Evolutionary conservation across 257 asterid species (phyloP).

Genomic region (Plantago major): DNA sequence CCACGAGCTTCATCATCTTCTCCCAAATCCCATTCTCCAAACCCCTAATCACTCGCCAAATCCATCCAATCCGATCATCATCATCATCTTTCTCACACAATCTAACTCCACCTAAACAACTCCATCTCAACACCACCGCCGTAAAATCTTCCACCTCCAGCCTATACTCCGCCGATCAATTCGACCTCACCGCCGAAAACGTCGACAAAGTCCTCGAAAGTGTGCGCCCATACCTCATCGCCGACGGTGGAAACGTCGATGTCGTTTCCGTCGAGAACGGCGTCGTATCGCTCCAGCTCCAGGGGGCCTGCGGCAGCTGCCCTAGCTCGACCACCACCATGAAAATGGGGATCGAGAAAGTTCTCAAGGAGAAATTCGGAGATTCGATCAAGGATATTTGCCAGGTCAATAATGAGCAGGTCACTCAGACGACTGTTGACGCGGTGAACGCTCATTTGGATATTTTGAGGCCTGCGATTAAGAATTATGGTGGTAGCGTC

Average conservation of each 20-base stretch:
- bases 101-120: slow-evolving; percentile 19
- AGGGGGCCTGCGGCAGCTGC: slow-evolving; percentile 87
- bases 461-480: slow-evolving; percentile 77
- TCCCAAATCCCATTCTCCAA: slow-evolving; percentile 12
- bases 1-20: slow-evolving; percentile 19
- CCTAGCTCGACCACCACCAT: slow-evolving; percentile 93
- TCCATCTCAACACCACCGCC: slow-evolving; percentile 18
- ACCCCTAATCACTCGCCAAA: slow-evolving; percentile 3
- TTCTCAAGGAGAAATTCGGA: slow-evolving; percentile 87
- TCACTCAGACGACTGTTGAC: slow-evolving; percentile 50
- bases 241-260: slow-evolving; percentile 89
- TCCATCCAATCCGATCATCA: slow-evolving; percentile 18
- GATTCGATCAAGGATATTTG: slow-evolving; percentile 68
- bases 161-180: slow-evolving; percentile 70
- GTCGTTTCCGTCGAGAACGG: slow-evolving; percentile 82
- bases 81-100: slow-evolving; percentile 8
- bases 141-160: slow-evolving; percentile 43
- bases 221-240: slow-evolving; percentile 86
- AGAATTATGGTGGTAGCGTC: slow-evolving; percentile 81
- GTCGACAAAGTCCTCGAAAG: slow-evolving; percentile 77
- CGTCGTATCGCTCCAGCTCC: slow-evolving; percentile 78
- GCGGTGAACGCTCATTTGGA: slow-evolving; percentile 78
- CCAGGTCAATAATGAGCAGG: slow-evolving; percentile 58
- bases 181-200: slow-evolving; percentile 69
- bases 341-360: slow-evolving; percentile 88